These are phyloP conservation scores for Durio zibethinus DNA, from an alignment of 345 rosid species.

Conservation along the genomic window DNA sequence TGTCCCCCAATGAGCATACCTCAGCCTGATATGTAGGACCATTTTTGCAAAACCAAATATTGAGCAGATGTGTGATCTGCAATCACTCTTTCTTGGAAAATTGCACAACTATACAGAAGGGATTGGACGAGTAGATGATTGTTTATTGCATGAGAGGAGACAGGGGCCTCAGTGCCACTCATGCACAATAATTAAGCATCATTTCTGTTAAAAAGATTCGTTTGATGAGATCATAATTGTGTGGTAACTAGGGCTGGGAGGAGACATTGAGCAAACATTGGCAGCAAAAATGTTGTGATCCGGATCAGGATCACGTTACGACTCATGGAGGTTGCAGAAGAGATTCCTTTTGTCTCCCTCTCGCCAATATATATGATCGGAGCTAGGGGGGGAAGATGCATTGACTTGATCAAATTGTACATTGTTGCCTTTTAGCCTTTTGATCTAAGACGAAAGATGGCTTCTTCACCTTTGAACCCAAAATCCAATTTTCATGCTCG, in stretches of 20 bases:
- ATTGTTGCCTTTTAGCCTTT: not conserved
- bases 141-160: not conserved
- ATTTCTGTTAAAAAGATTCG: too few species aligned
- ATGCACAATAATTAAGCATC: conserved; percentile 12
- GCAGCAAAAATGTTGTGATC: not conserved
- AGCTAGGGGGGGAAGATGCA: not conserved
- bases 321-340: conserved; percentile 3
- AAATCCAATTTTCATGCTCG: conserved; percentile 24
- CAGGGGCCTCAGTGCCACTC: conserved; percentile 8
- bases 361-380: not conserved
- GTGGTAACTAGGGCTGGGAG: not conserved
- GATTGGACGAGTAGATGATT: too few species aligned
- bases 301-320: not conserved
- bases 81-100: too few species aligned
- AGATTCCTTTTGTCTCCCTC: not conserved
- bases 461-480: conserved; percentile 1
- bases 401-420: conserved; percentile 4
- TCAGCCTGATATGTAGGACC: not conserved
- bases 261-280: conserved; percentile 5
- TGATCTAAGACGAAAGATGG: not conserved
- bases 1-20: not conserved
- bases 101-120: not conserved
- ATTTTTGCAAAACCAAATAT: not conserved
- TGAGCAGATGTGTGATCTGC: not conserved
- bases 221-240: not conserved